Conservation (phyloP, 257 asterid genomes). For the Solanum paucissectum region DNA sequence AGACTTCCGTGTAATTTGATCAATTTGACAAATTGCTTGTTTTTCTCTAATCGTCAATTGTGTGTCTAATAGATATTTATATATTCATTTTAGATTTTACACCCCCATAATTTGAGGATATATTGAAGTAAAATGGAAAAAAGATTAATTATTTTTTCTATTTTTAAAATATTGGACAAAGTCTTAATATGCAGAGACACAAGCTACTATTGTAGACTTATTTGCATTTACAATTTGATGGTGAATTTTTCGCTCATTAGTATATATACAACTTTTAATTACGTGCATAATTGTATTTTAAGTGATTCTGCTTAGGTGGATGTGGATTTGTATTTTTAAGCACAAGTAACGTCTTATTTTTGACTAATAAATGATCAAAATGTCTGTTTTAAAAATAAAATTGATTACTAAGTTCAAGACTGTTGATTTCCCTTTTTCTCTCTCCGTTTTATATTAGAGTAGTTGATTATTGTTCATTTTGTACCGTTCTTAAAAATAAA, state of each 20-base stretch:
- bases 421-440: background rate
- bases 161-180: background rate
- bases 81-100: background rate
- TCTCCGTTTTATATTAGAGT: background rate
- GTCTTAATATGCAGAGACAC: background rate
- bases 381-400: background rate
- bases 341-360: background rate
- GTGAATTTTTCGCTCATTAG: background rate
- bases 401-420: background rate
- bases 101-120: background rate
- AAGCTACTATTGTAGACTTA: background rate
- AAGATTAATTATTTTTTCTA: no score
- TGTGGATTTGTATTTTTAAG: background rate
- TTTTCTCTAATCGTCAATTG: background rate
- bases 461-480: no score
- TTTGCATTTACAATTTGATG: background rate
- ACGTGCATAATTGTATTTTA: background rate
- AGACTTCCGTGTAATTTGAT: background rate
- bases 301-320: background rate
- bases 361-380: background rate
- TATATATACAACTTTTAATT: background rate
- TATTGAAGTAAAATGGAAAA: no score
- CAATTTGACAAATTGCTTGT: background rate
- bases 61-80: background rate
- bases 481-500: no score